A percentile compares a stretch with the other conserved stretches of the same genome.
Evolutionary conservation across 2,329 filamentous ascomycete species (phyloP).

Genomic region (Hymenoscyphus infarciens): DNA sequence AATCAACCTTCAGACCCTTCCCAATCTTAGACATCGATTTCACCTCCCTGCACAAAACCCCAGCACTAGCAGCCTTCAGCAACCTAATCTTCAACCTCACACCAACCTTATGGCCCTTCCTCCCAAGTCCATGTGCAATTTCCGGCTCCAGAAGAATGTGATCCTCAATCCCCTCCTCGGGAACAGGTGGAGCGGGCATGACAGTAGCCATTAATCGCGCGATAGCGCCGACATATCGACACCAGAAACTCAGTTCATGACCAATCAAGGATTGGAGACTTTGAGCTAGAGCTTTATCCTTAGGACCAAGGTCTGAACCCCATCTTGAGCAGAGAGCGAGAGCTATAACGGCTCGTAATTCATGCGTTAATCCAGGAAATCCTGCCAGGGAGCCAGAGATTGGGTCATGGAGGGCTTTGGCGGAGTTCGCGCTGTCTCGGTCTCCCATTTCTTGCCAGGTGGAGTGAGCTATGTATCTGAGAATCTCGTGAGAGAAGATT

Average conservation of each 20-base stretch:
- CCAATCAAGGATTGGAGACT: conserved; percentile 30
- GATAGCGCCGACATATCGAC: conserved; percentile 32
- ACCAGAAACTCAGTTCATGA: conserved; percentile 32
- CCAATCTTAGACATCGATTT: conserved; percentile 46
- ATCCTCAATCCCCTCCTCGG: neutral
- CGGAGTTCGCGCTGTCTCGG: conserved; percentile 52
- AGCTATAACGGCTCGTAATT: conserved; percentile 66
- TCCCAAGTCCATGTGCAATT: conserved; percentile 15
- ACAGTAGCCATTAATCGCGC: conserved; percentile 20
- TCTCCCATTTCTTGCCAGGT: conserved; percentile 52
- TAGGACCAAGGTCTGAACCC: conserved; percentile 56
- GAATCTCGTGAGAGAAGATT: conserved; percentile 44
- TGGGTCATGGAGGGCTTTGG: conserved; percentile 68
- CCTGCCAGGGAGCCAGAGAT: conserved; percentile 61
- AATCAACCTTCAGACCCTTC: conserved; percentile 49
- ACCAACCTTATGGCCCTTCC: conserved; percentile 20
- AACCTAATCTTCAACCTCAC: conserved; percentile 40
- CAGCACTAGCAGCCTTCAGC: conserved; percentile 10
- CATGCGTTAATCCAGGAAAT: conserved; percentile 70
- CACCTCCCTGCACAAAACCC: conserved; percentile 28
- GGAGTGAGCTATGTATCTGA: conserved; percentile 44
- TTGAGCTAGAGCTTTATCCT: conserved; percentile 38
- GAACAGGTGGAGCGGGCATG: conserved; percentile 4
- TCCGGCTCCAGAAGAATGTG: conserved; percentile 10
- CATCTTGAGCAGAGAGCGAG: conserved; percentile 72